phyloP scores from a whole-genome alignment of 2,329 filamentous ascomycete species.

The Cephalotrichum gorgonifer region DNA sequence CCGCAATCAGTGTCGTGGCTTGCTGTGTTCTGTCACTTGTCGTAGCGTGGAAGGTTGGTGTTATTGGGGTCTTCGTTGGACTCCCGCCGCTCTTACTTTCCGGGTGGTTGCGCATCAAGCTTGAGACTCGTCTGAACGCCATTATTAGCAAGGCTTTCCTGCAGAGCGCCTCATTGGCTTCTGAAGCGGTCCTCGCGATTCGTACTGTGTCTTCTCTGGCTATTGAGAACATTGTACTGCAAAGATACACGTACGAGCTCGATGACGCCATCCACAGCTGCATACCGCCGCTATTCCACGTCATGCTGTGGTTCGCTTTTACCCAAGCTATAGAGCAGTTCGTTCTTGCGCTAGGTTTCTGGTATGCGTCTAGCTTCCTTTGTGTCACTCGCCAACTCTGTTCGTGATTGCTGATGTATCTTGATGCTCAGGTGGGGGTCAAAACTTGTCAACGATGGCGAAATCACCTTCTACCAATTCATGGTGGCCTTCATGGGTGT shows the following conservation, averaged over 20 bases:
- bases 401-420: no score
- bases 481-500: constrained; percentile 31
- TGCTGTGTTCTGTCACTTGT: constrained; percentile 33
- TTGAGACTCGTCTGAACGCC: constrained; percentile 34
- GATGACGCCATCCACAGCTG: constrained; percentile 18
- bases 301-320: constrained; percentile 29
- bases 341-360: constrained; percentile 27
- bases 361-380: constrained; percentile 13
- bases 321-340: constrained; percentile 28
- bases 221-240: constrained; percentile 29
- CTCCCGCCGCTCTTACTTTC: constrained; percentile 31
- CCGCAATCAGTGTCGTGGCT: constrained; percentile 31
- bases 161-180: constrained; percentile 34
- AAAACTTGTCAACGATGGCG: constrained; percentile 12
- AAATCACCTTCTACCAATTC: constrained; percentile 25
- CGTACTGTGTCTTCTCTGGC: constrained; percentile 38
- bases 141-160: constrained; percentile 31
- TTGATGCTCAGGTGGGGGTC: constrained; percentile 11
- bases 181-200: constrained; percentile 37
- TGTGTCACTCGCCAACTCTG: no score
- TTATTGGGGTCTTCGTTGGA: constrained; percentile 33
- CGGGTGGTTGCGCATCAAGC: constrained; percentile 35
- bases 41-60: constrained; percentile 38
- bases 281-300: constrained; percentile 20
- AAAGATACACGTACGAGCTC: constrained; percentile 19